Percentiles rank a stretch among this genome's conserved stretches.
Evolutionary conservation across 1,284 basidiomycete species (phyloP).

Genomic region (Boletus albobrunnescens): DNA sequence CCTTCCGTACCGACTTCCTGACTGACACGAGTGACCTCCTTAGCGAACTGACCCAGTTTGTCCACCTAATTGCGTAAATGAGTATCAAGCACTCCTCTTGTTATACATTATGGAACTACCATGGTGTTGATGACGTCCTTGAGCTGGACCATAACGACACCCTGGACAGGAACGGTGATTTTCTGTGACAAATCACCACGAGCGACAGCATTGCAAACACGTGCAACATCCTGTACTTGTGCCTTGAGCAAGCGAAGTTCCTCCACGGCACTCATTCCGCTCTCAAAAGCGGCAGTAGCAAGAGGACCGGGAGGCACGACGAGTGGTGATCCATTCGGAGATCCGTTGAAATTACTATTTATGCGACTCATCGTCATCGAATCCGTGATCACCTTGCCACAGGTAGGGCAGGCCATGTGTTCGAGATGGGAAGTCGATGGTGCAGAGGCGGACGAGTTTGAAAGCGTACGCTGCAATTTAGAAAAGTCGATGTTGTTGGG

Average conservation of each 20-base stretch:
- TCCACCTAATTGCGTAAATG: conserved; percentile 48
- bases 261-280: conserved; percentile 64
- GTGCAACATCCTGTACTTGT: conserved; percentile 80
- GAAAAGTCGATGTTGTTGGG: conserved; percentile 37
- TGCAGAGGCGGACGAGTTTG: conserved; percentile 37
- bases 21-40: conserved; percentile 82
- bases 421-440: conserved; percentile 41
- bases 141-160: conserved; percentile 94
- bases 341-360: conserved; percentile 30
- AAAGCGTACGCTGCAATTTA: conserved; percentile 24
- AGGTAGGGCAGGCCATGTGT: conserved; percentile 45
- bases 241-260: conserved; percentile 76
- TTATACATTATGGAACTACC: conserved; percentile 46
- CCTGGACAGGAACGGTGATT: conserved; percentile 94
- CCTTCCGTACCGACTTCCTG: conserved; percentile 93
- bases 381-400: conserved; percentile 45
- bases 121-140: conserved; percentile 98
- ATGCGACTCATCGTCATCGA: conserved; percentile 34
- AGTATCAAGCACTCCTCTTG: conserved; percentile 11
- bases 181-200: conserved; percentile 92
- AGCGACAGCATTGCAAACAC: conserved; percentile 95
- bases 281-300: conserved; percentile 55
- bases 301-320: conserved; percentile 56
- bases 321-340: conserved; percentile 44
- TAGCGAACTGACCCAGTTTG: conserved; percentile 77